Conservation (phyloP, 805 yeast species). For the Tetrapisispora phaffii region DNA sequence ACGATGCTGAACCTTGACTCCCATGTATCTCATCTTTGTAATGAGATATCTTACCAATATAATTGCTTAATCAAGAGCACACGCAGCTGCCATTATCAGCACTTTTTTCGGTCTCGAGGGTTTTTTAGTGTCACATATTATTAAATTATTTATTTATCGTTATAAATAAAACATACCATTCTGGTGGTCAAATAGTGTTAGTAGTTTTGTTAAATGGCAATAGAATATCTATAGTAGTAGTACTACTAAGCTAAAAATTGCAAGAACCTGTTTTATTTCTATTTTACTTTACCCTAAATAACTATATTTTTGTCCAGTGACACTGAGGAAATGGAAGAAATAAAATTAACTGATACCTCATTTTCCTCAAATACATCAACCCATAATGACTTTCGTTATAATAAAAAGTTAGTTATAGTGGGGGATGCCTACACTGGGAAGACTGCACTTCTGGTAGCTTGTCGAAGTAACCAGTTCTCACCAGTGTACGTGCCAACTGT, state of each 20-base stretch:
- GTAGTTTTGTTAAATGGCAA: too few species aligned
- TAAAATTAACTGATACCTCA: background rate
- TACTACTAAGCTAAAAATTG: background rate
- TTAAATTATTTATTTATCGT: too few species aligned
- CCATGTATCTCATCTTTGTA: too few species aligned
- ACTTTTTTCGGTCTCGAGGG: background rate
- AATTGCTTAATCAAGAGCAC: too few species aligned
- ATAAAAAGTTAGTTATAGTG: slow-evolving; percentile 83
- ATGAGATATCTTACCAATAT: too few species aligned
- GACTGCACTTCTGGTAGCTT: slow-evolving; percentile 78
- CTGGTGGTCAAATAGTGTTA: background rate
- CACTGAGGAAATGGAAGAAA: background rate
- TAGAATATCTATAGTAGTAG: too few species aligned
- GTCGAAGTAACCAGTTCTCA: slow-evolving; percentile 82
- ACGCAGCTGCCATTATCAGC: background rate
- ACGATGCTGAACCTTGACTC: too few species aligned
- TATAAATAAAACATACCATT: too few species aligned
- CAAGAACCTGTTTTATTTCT: background rate
- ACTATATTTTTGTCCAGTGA: background rate
- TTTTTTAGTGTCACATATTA: background rate
- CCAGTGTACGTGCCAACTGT: slow-evolving; percentile 93
- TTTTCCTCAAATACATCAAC: background rate
- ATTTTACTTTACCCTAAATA: background rate
- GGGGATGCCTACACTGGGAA: slow-evolving; percentile 98
- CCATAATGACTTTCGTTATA: slow-evolving; percentile 6